A percentile compares a stretch with the other conserved stretches of the same genome.
Evolutionary conservation across 176 grass and related monocot genomes (phyloP).

Genomic region (Bolboschoenus planiculmis): DNA sequence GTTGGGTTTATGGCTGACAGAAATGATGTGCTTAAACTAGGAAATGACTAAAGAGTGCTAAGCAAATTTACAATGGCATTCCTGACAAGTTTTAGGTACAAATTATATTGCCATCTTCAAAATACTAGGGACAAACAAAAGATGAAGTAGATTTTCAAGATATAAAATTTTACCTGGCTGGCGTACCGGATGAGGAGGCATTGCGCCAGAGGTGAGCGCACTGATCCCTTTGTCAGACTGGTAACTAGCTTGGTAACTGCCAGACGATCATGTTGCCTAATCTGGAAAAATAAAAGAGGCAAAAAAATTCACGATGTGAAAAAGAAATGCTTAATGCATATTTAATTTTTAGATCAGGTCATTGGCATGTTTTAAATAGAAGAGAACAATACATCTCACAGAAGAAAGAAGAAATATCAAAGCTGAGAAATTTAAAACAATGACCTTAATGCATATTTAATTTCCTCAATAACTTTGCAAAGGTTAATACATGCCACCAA

Average conservation of each 20-base stretch:
- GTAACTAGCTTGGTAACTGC: slow-evolving; percentile 95
- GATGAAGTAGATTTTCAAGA: slow-evolving; percentile 17
- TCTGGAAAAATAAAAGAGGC: slow-evolving; percentile 45
- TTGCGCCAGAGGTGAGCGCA: slow-evolving; percentile 89
- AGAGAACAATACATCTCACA: neutral
- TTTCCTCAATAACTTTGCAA: neutral
- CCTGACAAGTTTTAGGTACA: neutral
- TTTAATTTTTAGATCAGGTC: neutral
- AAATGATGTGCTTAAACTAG: neutral
- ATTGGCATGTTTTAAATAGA: neutral
- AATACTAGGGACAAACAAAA: neutral
- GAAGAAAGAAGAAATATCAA: neutral
- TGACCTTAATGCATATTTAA: neutral
- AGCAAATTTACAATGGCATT: neutral
- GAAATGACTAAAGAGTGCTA: neutral
- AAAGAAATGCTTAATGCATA: neutral
- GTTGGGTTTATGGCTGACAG: neutral
- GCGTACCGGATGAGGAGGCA: slow-evolving; percentile 94
- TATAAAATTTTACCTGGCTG: slow-evolving; percentile 57
- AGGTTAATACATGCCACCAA: neutral
- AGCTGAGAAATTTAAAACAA: neutral
- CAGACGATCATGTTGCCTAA: slow-evolving; percentile 94
- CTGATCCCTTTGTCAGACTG: slow-evolving; percentile 87
- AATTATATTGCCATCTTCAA: neutral
- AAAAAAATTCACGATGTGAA: neutral